These are phyloP conservation scores for Cyanidiococcus yangmingshanensis DNA, from an alignment of 23 red algal species.

Conservation along the genomic window DNA sequence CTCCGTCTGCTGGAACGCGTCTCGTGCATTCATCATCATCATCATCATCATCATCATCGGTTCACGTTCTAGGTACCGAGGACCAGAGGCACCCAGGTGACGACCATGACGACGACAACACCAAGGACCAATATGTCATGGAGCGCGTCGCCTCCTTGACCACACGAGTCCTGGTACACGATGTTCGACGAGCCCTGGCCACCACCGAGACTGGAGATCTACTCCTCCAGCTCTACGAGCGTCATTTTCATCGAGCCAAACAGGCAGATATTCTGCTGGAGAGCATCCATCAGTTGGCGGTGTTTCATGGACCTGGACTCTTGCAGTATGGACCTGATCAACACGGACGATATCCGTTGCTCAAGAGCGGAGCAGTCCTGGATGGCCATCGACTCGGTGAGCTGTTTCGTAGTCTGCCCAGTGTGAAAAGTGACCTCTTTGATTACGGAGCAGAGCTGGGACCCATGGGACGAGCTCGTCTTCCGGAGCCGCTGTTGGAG, in stretches of 20 bases:
- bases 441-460: background rate
- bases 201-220: background rate
- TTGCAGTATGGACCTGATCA: background rate
- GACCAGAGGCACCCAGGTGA: too few relatives aligned
- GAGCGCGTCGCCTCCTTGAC: background rate
- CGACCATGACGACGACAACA: too few relatives aligned
- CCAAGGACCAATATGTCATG: background rate
- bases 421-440: constrained; percentile 8
- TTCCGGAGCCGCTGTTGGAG: background rate
- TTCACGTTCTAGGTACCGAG: too few relatives aligned
- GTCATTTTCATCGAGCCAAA: background rate
- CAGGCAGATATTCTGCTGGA: background rate
- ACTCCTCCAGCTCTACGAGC: background rate
- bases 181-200: background rate
- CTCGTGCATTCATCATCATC: background rate
- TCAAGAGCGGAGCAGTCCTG: background rate
- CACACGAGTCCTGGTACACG: background rate
- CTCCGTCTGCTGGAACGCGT: background rate
- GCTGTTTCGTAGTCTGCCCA: background rate
- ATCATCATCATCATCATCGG: background rate
- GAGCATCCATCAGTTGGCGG: constrained; percentile 4
- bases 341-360: background rate
- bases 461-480: background rate
- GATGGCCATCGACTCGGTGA: background rate
- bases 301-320: background rate